Base-by-base conservation (phyloP, 202 grass and related monocot genomes). In the Brachypodium distachyon region DNA sequence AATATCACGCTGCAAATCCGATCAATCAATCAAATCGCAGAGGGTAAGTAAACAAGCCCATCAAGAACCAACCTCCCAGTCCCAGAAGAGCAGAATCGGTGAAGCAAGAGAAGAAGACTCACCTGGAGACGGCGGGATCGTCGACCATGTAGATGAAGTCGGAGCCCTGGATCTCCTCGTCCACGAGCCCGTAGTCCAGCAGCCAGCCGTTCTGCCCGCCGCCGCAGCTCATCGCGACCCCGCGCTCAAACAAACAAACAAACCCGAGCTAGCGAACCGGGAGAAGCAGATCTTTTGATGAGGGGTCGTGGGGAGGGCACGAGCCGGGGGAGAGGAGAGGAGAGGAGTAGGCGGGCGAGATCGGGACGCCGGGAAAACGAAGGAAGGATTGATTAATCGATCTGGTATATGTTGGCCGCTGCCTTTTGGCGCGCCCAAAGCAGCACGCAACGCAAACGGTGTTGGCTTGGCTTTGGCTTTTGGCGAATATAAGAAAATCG, bases 131-230 rank as follows among this genome's bases (percentile, higher is more conserved):
- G 22, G 86, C 76, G 14, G 89, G 89, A 74, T 94, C 86, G 67
- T 90, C 86, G 16, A 81, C 73, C 81, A 92, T 89, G 88, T 93
- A 97, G 32, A 97, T 83, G 78, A 94, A 88, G 23, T 97, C 91
- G 6, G 91, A 82, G 9, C 70, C 84, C 66, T 89, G 82, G 75
- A 86, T 61, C 51, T 97, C 94, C 66, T 97, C 91, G 47, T 91
- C 88, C 14, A 83, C 48, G 29, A 90, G 81, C 19, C 82, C 94
- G 60, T 92, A 97, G 79, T 97, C 84, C 48, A 97, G 73, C 72
- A 97, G 82, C 94, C 94, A 97, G n/a, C 86, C 91, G 72, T 32
- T 67, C 25, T 82, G 84, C 16, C 73, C 82, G 33, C 78, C 82
- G n/a, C 48, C 73, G 54, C 89, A 87, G 85, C 70, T 83, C 91